Percentiles rank a stretch among this genome's conserved stretches.
Evolutionary conservation across 2,329 filamentous ascomycete genomes (phyloP).

Genomic region (Cytospora paraplurivora): DNA sequence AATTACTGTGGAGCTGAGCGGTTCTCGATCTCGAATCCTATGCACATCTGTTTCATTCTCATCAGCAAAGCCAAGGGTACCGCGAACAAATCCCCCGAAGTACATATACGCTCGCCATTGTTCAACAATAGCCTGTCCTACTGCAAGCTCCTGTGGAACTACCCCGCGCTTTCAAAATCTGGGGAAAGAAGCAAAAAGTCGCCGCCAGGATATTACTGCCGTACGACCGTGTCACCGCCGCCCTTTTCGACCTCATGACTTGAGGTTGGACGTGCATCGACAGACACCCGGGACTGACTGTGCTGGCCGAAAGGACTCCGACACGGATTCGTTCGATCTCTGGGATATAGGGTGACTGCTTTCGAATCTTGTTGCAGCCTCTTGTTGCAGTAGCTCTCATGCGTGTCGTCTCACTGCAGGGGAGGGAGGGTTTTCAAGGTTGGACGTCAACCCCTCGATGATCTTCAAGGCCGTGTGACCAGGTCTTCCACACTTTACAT

Average conservation of each 20-base stretch:
- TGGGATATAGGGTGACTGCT: background rate
- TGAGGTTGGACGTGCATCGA: background rate
- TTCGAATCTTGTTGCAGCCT: background rate
- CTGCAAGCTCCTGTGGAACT: conserved; percentile 16
- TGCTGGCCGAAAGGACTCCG: background rate
- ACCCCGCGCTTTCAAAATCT: conserved; percentile 22
- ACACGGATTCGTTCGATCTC: conserved; percentile 1
- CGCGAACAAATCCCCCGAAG: conserved; percentile 7
- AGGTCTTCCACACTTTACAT: background rate
- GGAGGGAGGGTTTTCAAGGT: background rate
- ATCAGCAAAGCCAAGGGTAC: background rate
- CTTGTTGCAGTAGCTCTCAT: conserved; percentile 22
- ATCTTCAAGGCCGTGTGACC: background rate
- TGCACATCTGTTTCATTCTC: background rate
- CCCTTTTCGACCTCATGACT: conserved; percentile 10
- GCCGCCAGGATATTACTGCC: conserved; percentile 6
- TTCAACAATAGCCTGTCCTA: conserved; percentile 18
- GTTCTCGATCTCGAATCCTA: background rate
- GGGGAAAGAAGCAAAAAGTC: conserved; percentile 16
- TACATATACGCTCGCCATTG: conserved; percentile 3
- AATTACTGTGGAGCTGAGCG: background rate
- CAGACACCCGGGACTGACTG: background rate
- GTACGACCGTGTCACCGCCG: conserved; percentile 15
- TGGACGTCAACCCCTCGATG: conserved; percentile 14
- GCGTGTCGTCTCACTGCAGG: conserved; percentile 9